Evolutionary conservation across 768 basidiomycete species (phyloP).

Genomic region (Tulasnella sp.): DNA sequence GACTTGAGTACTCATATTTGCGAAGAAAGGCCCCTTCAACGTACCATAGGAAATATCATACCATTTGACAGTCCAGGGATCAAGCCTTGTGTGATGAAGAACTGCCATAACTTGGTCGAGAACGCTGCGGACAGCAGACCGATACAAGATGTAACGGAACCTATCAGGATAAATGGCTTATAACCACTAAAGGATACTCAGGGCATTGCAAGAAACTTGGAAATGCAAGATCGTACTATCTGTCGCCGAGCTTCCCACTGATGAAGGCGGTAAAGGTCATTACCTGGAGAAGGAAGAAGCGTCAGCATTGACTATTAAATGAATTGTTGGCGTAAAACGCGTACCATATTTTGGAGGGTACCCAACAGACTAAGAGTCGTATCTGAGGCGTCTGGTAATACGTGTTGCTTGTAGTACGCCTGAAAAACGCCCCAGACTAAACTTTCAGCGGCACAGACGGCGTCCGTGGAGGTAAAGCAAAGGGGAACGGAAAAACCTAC

Average conservation of each 20-base stretch:
- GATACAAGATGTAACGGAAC: slow-evolving; percentile 7
- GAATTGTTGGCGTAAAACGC: neutral
- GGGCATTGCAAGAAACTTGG: neutral
- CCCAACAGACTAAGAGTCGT: slow-evolving; percentile 15
- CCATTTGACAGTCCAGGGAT: slow-evolving; percentile 12
- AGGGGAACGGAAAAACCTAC: neutral
- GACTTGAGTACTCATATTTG: neutral
- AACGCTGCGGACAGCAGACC: slow-evolving; percentile 14
- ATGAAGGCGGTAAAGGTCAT: slow-evolving; percentile 19
- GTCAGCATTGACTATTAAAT: neutral
- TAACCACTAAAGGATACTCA: slow-evolving; percentile 1
- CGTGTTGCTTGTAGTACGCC: slow-evolving; percentile 13
- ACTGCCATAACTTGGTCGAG: slow-evolving; percentile 18
- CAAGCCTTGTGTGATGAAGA: slow-evolving; percentile 18
- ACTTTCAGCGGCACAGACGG: neutral
- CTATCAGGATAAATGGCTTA: slow-evolving; percentile 16
- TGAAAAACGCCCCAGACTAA: slow-evolving; percentile 19
- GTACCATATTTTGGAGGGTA: slow-evolving; percentile 8
- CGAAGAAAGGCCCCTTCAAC: neutral
- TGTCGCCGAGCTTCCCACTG: slow-evolving; percentile 18
- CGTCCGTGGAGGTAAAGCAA: neutral
- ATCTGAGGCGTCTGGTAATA: slow-evolving; percentile 15
- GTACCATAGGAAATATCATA: slow-evolving; percentile 13
- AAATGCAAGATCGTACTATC: slow-evolving; percentile 13
- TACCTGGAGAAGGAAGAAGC: neutral